A percentile compares a stretch with the other conserved stretches of the same genome.
These are phyloP conservation scores for Gamarada debralockiae DNA, from an alignment of 495 filamentous ascomycete species.

Conservation along the genomic window DNA sequence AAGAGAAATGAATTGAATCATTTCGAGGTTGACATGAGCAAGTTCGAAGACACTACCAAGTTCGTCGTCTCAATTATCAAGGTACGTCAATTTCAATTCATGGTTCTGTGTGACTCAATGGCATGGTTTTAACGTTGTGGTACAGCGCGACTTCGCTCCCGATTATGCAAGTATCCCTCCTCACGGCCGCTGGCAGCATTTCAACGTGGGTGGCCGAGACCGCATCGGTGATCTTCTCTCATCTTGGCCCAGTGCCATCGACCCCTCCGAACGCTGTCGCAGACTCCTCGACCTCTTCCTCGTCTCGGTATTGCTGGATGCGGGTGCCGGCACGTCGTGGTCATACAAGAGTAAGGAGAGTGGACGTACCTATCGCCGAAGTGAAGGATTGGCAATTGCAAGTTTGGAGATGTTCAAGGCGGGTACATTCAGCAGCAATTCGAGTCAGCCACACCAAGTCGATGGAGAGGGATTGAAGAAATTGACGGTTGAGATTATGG, in stretches of 20 bases:
- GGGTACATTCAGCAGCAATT: slow-evolving; percentile 86
- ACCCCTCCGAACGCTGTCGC: slow-evolving; percentile 68
- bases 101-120: not conserved
- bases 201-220: slow-evolving; percentile 75
- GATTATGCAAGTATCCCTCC: slow-evolving; percentile 61
- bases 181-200: slow-evolving; percentile 89
- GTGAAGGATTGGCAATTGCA: slow-evolving; percentile 90
- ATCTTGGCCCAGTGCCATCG: slow-evolving; percentile 49
- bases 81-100: slow-evolving; percentile 41
- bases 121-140: not conserved
- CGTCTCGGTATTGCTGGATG: slow-evolving; percentile 86
- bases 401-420: slow-evolving; percentile 97
- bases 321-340: slow-evolving; percentile 80
- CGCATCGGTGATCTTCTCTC: slow-evolving; percentile 69
- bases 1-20: slow-evolving; percentile 75
- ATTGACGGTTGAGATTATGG: slow-evolving; percentile 69
- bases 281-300: slow-evolving; percentile 82
- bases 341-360: slow-evolving; percentile 89
- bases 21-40: slow-evolving; percentile 87
- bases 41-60: slow-evolving; percentile 82
- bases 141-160: slow-evolving; percentile 23
- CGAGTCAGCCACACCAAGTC: slow-evolving; percentile 78
- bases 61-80: slow-evolving; percentile 97
- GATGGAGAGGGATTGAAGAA: slow-evolving; percentile 76
- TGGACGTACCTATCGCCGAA: slow-evolving; percentile 76